A percentile compares a stretch with the other conserved stretches of the same genome.
phyloP scores from a whole-genome alignment of 2,329 filamentous ascomycete species.

The Arthrobotrys megalospora region DNA sequence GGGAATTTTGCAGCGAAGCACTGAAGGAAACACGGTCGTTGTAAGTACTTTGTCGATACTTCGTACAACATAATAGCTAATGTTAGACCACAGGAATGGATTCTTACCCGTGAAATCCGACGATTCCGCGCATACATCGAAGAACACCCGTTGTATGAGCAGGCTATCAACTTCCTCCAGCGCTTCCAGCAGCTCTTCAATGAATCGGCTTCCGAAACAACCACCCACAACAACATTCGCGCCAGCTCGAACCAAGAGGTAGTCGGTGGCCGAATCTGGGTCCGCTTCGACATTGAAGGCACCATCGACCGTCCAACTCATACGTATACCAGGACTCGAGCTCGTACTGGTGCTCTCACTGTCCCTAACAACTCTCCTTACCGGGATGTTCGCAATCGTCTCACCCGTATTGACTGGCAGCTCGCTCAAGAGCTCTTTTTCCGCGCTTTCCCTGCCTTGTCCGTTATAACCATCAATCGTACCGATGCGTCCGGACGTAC shows the following conservation, averaged over 20 bases:
- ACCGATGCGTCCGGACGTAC: background rate
- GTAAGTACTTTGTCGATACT: background rate
- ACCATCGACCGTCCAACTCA: constrained; percentile 4
- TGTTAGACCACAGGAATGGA: background rate
- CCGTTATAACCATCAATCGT: background rate
- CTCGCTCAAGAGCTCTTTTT: constrained; percentile 17
- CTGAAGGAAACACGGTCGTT: background rate
- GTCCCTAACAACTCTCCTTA: background rate
- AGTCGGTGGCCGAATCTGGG: background rate
- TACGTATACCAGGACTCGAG: background rate
- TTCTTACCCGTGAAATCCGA: background rate
- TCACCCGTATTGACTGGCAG: constrained; percentile 21
- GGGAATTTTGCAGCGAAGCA: background rate
- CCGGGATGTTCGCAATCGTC: constrained; percentile 14
- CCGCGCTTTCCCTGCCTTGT: background rate
- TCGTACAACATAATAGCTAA: background rate
- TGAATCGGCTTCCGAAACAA: background rate
- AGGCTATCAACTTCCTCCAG: constrained; percentile 3
- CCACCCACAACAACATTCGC: background rate
- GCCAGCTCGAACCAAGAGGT: background rate
- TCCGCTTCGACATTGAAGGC: constrained; percentile 12
- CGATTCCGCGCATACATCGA: constrained; percentile 20
- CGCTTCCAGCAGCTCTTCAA: constrained; percentile 16
- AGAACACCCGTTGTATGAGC: constrained; percentile 4
- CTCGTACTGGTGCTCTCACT: background rate